These are phyloP conservation scores for Lenwebbia sp. DNA, from an alignment of 345 rosid species.

Conservation along the genomic window DNA sequence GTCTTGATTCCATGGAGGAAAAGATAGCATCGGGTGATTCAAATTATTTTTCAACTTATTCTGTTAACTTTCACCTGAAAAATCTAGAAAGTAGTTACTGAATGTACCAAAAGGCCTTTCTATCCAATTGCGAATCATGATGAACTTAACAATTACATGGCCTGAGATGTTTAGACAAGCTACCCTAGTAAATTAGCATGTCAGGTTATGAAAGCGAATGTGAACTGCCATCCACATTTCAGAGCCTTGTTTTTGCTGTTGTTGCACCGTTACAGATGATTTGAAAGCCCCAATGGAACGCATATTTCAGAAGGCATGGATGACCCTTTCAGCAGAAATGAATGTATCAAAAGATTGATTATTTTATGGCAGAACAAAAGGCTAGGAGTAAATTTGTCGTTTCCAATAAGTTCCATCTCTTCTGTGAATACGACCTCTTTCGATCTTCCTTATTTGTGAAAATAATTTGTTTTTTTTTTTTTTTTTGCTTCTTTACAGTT, in stretches of 20 bases:
- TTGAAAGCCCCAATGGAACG: no score
- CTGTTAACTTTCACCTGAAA: not conserved
- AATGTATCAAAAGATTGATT: no score
- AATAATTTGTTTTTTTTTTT: no score
- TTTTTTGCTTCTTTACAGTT: no score
- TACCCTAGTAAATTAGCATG: not conserved
- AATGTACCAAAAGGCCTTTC: not conserved
- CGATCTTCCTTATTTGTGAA: no score
- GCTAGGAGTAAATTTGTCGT: no score
- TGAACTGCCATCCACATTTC: not conserved
- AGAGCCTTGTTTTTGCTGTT: not conserved
- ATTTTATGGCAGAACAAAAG: no score
- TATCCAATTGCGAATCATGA: not conserved
- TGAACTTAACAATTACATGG: not conserved
- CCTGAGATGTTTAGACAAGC: not conserved
- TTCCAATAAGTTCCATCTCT: no score
- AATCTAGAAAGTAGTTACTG: not conserved
- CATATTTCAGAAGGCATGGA: not conserved
- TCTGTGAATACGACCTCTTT: no score
- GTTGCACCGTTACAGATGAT: no score
- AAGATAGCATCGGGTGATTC: not conserved
- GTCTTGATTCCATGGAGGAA: not conserved
- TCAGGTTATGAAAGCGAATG: not conserved
- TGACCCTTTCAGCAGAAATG: no score
- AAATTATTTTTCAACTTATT: not conserved